A percentile compares a stretch with the other conserved stretches of the same genome.
Conservation (phyloP, 345 rosid species). For the Brassica napus region Da-Ae NC_063449.1:48131501-48132000, state of each 20-base stretch:
- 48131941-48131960: background rate
- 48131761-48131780: background rate
- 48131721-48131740: background rate
- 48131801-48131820: background rate
- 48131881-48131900: too few relatives aligned
- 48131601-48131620: background rate
- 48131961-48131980: background rate
- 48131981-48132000: too few relatives aligned
- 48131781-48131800: background rate
- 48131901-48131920: too few relatives aligned
- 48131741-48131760: background rate
- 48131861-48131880: too few relatives aligned
- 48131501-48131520: conserved; percentile 36
- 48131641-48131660: background rate
- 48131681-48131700: background rate
- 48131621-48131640: background rate
- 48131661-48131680: background rate
- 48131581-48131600: background rate
- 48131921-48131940: too few relatives aligned
- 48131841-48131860: background rate
- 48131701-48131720: background rate
- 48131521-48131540: conserved; percentile 11
- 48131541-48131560: background rate
- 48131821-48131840: background rate
- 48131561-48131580: background rate